Conservation (phyloP, 2,329 filamentous ascomycete genomes). For the Chrysoporthe austroafricana region DNA sequence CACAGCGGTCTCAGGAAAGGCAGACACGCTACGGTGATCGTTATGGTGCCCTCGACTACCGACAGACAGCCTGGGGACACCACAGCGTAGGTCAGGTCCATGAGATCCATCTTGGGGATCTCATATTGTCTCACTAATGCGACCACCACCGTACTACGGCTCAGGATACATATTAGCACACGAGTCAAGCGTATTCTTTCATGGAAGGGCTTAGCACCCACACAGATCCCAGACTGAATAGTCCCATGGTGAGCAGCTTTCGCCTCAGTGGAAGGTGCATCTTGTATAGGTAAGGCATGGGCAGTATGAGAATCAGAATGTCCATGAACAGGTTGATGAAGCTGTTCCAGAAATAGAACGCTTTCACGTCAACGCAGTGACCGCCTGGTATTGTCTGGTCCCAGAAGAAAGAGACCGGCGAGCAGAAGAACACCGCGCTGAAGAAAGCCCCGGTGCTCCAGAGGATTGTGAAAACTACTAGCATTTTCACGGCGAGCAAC, state of each 20-base stretch:
- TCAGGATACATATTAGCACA: not conserved
- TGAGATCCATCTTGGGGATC: not conserved
- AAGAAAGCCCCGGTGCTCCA: not conserved
- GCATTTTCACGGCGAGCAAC: not conserved
- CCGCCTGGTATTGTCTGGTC: not conserved
- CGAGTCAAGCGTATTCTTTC: not conserved
- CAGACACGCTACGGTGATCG: not conserved
- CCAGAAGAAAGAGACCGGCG: not conserved
- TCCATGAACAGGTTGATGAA: not conserved
- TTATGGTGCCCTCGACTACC: not conserved
- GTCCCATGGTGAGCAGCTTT: not conserved
- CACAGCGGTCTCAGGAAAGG: not conserved
- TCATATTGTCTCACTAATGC: not conserved
- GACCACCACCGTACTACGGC: not conserved
- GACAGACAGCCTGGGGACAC: not conserved
- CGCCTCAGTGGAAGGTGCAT: not conserved
- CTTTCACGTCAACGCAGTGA: not conserved
- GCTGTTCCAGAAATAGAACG: not conserved
- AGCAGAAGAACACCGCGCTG: not conserved
- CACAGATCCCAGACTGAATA: slow-evolving; percentile 1
- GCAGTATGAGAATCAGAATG: not conserved
- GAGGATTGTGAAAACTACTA: not conserved
- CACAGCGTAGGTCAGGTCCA: not conserved
- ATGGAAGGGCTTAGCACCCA: not conserved
- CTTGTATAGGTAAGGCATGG: not conserved